These are phyloP conservation scores for Aquanectria penicillioides DNA, from an alignment of 2,329 filamentous ascomycete species.

Conservation along the genomic window DNA sequence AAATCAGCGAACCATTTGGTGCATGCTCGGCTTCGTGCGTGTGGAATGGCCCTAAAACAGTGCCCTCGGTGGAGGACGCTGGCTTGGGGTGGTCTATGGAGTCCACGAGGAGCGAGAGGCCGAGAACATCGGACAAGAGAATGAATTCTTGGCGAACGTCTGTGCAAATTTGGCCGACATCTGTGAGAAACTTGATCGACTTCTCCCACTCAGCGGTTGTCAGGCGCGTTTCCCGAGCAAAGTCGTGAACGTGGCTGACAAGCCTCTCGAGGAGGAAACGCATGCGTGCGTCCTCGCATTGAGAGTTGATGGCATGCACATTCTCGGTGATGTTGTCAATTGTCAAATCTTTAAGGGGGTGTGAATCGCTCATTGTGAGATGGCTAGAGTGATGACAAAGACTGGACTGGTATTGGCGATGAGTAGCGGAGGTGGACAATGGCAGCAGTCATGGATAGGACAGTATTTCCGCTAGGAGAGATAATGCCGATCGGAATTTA, in stretches of 20 bases:
- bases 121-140: constrained; percentile 78
- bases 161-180: constrained; percentile 73
- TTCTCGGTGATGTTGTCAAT: constrained; percentile 81
- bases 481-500: no score
- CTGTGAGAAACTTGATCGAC: constrained; percentile 73
- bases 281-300: constrained; percentile 68
- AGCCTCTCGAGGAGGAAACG: constrained; percentile 76
- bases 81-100: constrained; percentile 82
- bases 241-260: constrained; percentile 79
- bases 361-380: constrained; percentile 13
- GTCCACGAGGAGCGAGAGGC: constrained; percentile 81
- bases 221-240: constrained; percentile 77
- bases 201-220: constrained; percentile 79
- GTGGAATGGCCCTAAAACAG: constrained; percentile 81
- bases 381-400: background rate
- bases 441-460: background rate
- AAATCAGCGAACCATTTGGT: constrained; percentile 66
- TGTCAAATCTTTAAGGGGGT: constrained; percentile 62
- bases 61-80: constrained; percentile 73
- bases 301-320: constrained; percentile 75
- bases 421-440: background rate
- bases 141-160: constrained; percentile 79
- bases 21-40: constrained; percentile 72
- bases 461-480: no score
- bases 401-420: no score